A percentile compares a stretch with the other conserved stretches of the same genome.
phyloP scores from a whole-genome alignment of 2,329 filamentous ascomycete species.

The Fusarium dimerum region DNA sequence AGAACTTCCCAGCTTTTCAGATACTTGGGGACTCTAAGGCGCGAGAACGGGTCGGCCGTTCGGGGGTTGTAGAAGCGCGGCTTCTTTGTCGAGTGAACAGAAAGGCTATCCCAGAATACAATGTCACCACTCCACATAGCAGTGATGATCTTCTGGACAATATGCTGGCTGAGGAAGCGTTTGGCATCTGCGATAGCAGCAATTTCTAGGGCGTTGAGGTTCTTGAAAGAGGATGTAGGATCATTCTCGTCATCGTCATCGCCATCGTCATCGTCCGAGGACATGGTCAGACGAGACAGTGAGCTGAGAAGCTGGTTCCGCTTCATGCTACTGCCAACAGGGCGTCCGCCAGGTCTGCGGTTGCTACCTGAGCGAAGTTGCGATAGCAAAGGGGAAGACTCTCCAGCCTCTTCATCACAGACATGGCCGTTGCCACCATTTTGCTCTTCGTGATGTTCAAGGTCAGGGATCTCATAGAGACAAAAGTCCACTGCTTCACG shows the following conservation, averaged over 20 bases:
- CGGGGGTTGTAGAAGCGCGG: conserved; percentile 72
- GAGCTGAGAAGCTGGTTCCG: conserved; percentile 54
- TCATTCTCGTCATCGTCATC: conserved; percentile 52
- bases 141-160: conserved; percentile 80
- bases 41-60: conserved; percentile 71
- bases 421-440: conserved; percentile 10
- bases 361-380: conserved; percentile 32
- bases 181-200: conserved; percentile 80
- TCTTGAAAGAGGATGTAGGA: conserved; percentile 71
- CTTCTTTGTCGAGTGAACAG: conserved; percentile 70
- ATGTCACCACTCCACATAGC: conserved; percentile 87
- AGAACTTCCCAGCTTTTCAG: conserved; percentile 81
- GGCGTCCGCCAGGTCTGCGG: conserved; percentile 19
- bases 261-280: conserved; percentile 37
- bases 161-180: conserved; percentile 77
- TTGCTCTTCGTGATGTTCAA: conserved; percentile 25
- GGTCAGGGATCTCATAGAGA: conserved; percentile 68
- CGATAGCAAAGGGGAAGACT: conserved; percentile 49
- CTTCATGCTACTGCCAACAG: conserved; percentile 43
- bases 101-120: conserved; percentile 82
- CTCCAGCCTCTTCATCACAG: conserved; percentile 46
- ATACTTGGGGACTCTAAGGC: conserved; percentile 78
- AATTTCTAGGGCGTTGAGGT: conserved; percentile 84
- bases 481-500: conserved; percentile 74
- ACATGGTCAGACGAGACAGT: conserved; percentile 54